phyloP scores from a whole-genome alignment of 2,329 filamentous ascomycete genomes.

The Diaporthe sp. region DNA sequence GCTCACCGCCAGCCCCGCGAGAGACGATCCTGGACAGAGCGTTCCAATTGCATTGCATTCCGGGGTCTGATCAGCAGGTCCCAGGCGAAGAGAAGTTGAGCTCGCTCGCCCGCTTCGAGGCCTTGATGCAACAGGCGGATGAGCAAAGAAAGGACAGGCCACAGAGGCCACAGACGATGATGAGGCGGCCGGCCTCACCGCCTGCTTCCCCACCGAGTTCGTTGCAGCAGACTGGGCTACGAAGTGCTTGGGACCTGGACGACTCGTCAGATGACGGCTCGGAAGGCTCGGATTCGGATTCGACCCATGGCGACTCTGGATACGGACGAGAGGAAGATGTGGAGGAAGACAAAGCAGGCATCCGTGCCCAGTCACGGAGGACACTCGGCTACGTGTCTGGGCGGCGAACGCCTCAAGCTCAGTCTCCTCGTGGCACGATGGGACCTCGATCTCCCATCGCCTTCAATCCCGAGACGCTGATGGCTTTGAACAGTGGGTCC shows the following conservation, averaged over 20 bases:
- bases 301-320: constrained; percentile 56
- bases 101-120: constrained; percentile 76
- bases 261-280: constrained; percentile 61
- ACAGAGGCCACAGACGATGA: constrained; percentile 47
- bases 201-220: constrained; percentile 33
- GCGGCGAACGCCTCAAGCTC: constrained; percentile 56
- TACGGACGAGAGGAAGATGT: constrained; percentile 54
- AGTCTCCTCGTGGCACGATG: constrained; percentile 46
- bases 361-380: constrained; percentile 62
- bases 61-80: constrained; percentile 67
- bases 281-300: constrained; percentile 55
- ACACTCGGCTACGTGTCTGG: constrained; percentile 66
- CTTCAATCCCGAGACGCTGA: constrained; percentile 53
- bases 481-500: constrained; percentile 49
- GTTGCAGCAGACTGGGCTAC: constrained; percentile 53
- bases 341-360: constrained; percentile 49
- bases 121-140: constrained; percentile 74
- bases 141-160: constrained; percentile 61
- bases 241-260: constrained; percentile 67
- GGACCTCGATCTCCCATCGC: constrained; percentile 49
- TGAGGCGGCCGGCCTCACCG: constrained; percentile 35
- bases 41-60: constrained; percentile 74
- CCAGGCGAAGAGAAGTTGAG: constrained; percentile 74
- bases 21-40: constrained; percentile 78
- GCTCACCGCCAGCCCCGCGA: constrained; percentile 67